phyloP scores from a whole-genome alignment of 768 basidiomycete genomes.

The Leccinum barrowsii region DNA sequence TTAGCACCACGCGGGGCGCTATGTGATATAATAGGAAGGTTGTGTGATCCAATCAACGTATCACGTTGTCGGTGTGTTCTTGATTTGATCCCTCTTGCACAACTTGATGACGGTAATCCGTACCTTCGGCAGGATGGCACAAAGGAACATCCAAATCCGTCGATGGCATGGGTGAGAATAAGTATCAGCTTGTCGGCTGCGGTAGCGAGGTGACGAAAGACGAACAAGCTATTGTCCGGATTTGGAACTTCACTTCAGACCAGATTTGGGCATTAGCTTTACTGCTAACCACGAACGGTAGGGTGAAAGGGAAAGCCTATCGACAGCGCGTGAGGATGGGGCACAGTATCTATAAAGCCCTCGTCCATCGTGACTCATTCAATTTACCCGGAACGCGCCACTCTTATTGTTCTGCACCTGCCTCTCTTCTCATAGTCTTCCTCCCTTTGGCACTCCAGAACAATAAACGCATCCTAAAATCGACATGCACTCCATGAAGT shows the following conservation, averaged over 20 bases:
- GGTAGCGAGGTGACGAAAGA: not conserved
- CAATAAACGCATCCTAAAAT: conserved; percentile 28
- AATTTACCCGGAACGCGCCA: conserved; percentile 13
- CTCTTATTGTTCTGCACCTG: conserved; percentile 32
- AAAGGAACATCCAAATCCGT: conserved; percentile 23
- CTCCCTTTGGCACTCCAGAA: conserved; percentile 11
- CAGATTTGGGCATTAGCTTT: conserved; percentile 20
- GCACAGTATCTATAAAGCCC: conserved; percentile 27
- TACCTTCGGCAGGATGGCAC: conserved; percentile 4
- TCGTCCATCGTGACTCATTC: conserved; percentile 11
- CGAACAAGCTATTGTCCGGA: conserved; percentile 28
- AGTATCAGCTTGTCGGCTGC: not conserved
- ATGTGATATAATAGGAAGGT: conserved; percentile 1
- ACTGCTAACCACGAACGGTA: conserved; percentile 23
- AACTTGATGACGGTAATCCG: not conserved
- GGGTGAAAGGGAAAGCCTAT: conserved; percentile 20
- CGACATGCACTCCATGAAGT: conserved; percentile 26
- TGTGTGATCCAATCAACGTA: not conserved
- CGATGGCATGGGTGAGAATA: not conserved
- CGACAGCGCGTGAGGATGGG: not conserved
- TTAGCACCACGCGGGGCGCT: not conserved
- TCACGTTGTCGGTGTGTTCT: not conserved
- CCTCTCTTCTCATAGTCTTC: conserved; percentile 1
- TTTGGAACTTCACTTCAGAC: conserved; percentile 12
- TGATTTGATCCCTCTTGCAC: not conserved